These are phyloP conservation scores for Auricularia auricula-judae DNA, from an alignment of 768 basidiomycete species.

Conservation along the genomic window DNA sequence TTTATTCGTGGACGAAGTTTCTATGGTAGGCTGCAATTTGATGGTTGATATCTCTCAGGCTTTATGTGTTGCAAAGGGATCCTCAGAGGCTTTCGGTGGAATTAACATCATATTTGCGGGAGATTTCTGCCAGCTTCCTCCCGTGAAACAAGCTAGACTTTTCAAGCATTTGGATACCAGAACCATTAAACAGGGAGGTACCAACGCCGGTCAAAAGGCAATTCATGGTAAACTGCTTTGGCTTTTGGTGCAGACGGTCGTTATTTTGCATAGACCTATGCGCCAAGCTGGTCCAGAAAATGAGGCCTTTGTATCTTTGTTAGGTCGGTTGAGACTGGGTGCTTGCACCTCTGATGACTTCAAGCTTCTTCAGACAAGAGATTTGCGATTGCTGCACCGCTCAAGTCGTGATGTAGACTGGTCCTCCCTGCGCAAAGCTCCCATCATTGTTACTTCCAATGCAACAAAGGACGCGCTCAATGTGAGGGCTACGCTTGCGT, in stretches of 20 bases:
- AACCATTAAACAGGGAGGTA: neutral
- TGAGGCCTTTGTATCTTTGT: slow-evolving; percentile 11
- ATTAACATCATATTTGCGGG: slow-evolving; percentile 9
- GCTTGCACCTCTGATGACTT: slow-evolving; percentile 12
- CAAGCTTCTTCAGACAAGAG: slow-evolving; percentile 9
- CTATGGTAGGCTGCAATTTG: slow-evolving; percentile 5
- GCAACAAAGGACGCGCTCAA: slow-evolving; percentile 14
- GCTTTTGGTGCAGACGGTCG: slow-evolving; percentile 20
- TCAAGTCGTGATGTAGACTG: slow-evolving; percentile 11
- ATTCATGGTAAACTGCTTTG: slow-evolving; percentile 25
- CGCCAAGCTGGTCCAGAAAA: slow-evolving; percentile 18
- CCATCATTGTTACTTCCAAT: slow-evolving; percentile 28
- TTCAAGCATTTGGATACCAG: neutral
- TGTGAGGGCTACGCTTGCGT: neutral
- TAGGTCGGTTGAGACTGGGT: neutral
- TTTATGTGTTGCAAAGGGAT: slow-evolving; percentile 2
- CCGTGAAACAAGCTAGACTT: neutral
- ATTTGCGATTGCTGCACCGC: slow-evolving; percentile 3
- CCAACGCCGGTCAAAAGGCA: slow-evolving; percentile 7
- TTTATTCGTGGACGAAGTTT: slow-evolving; percentile 10
- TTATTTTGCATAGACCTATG: slow-evolving; percentile 17
- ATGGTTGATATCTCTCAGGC: slow-evolving; percentile 1
- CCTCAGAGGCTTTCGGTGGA: slow-evolving; percentile 2
- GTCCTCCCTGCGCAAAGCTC: slow-evolving; percentile 12
- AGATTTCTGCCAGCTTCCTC: neutral